Base-by-base conservation (phyloP, 352 stramenopile species). In the Lagenidium giganteum region DNA sequence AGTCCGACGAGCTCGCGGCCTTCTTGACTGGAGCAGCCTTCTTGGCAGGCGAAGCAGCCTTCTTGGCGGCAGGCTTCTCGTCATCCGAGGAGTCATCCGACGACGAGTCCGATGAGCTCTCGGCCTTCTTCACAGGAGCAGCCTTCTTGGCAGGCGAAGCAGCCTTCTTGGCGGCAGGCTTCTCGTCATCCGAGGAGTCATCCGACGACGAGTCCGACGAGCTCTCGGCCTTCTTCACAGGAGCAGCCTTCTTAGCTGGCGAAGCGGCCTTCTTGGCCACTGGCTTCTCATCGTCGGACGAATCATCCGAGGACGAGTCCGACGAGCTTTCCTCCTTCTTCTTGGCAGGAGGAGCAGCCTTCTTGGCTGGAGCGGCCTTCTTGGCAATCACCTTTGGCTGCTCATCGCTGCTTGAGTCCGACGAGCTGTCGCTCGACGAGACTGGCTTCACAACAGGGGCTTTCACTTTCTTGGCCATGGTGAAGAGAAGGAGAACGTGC, bases 191-290 rank as follows among this genome's bases (percentile, higher is more conserved):
- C 25, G 47, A 58, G 11, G 56, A 69, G 22, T 52, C 64, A 20
- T 83, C 62, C 37, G 60, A 74, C 5, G 62, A 80, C 21, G 55
- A 73, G 35, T 53, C 57, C 14, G 61, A 50, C 29, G 57, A 67
- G 25, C 53, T 65, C 27, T 60, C 55, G 36, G 51, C 62, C 60
- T 86, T 89, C 67, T 90, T 91, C 29, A 63, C 50, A 14, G 61
- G 41, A 2, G 55, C 63, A 6, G 48, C 55, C 47, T 82, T 83
- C 61, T 82, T 87, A 22, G 67, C 67, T n/a, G 61, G 34, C 16
- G 57, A 33, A 8, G 57, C 49, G 18, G 55, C 53, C 61, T 83
- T 75, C 53, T 78, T 76, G 35, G 51, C 48, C 21, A 46, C 42
- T 7, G 46, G 42, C 56, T 73, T 65, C 42, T 64, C 49, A 48